Evolutionary conservation across 345 rosid genomes (phyloP), one percentile per base, ranked within the genome.

Genomic region (Clarkia xantiana): DNA sequence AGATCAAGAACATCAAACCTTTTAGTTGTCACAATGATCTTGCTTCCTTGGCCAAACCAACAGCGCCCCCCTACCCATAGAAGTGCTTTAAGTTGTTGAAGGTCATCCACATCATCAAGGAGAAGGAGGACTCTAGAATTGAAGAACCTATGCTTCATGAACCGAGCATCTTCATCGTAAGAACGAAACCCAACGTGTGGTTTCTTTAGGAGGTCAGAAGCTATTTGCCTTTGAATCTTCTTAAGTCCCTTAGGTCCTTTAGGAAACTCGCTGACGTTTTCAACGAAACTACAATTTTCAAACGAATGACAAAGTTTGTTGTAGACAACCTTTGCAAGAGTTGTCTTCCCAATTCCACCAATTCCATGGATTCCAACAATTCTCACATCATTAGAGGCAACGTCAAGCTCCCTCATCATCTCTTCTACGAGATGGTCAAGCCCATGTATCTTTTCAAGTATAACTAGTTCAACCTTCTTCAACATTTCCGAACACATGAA

Each of bases 321-420:
- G 44, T 45, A 55, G 2, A 55, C 41, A 10, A 55, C 12, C 49
- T 55, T 55, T 13, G 59, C 44, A 12, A 55, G 17, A 36, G 59
- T 55, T 3, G 14, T 55, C 43, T 55, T 55, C 19, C 59, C 59
- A n/a, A 45, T 18, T 9, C 59, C 59, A 9, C 41, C 42, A 47
- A 18, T 0, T 3, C 59, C 51, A 0, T 46, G 43, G 40, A 55
- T 45, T 45, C 49, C 59, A 10, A 45, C 5, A 1, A 55, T 45
- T 18, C 20, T 15, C 6, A 36, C 43, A 5, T 45, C 51, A 0
- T 34, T 7, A 0, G 51, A 0, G 43, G 6, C 11, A 11, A 19
- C 16, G n/a, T 12, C 42, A 7, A 55, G 0, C 59, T 9, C 10
- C 10, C 18, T 0, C 29, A 45, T 1, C 17, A 55, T 6, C 9